Evolutionary conservation across 2,329 filamentous ascomycete species (phyloP), one percentile per base, ranked within the genome.

Genomic region (Sordariomycetes sp.): DNA sequence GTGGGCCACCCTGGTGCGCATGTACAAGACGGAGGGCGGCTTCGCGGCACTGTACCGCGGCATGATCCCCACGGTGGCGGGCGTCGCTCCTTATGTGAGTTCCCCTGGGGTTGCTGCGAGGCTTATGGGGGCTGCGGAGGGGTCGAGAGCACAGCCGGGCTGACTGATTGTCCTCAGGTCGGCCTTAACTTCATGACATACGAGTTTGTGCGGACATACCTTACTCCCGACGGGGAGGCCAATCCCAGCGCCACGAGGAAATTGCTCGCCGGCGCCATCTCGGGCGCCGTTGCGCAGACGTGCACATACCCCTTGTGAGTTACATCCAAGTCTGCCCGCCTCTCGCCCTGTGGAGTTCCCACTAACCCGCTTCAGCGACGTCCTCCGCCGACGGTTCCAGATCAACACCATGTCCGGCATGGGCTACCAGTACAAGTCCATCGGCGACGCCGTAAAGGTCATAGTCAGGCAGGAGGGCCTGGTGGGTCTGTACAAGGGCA

Each of bases 361-460:
- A 13, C 22, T 13, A 4, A 32, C 22, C 10, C 10, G 36, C n/a
- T 10, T 13, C 10, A 94, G 89, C 68, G 91, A 96, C 68, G 92
- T 99, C 2, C 78, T 99, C 57, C 88, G 94, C 35, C 85, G 94
- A 60, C 83, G 94, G 55, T 99, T 99, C 70, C 94, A 99, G 68
- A 94, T 99, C 74, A 99, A 99, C 72, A 96, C 94, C 57, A 99
- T 99, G 94, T 90, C 88, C 53, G 94, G 94, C 55, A 92, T 99
- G 85, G 94, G 94, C 55, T 97, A 96, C 72, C 84, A 92, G 68
- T 99, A 99, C 75, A 90, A 88, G 65, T 87, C 85, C 7, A 86
- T 99, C 51, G 78, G 82, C 61, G 90, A 96, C 67, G 94, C 94
- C 3, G 75, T 99, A 61, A 81, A 76, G 55, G 82, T 88, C 55